These are phyloP conservation scores for Didymella pomorum DNA, from an alignment of 2,329 filamentous ascomycete genomes.

Conservation along the genomic window DNA sequence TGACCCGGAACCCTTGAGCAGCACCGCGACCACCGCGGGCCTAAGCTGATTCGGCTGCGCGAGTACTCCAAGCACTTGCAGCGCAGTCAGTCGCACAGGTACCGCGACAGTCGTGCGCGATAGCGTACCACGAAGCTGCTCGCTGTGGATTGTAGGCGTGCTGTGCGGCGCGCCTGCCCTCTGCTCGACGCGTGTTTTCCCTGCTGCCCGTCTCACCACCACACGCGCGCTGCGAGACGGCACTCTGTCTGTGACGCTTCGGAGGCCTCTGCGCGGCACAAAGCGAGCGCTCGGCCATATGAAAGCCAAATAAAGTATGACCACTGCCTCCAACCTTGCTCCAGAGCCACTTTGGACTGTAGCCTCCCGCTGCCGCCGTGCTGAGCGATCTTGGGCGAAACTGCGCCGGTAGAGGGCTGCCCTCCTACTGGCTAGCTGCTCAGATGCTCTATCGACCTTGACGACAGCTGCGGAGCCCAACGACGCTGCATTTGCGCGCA, in stretches of 20 bases:
- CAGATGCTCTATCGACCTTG: slow-evolving; percentile 22
- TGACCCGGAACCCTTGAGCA: slow-evolving; percentile 20
- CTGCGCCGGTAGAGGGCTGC: slow-evolving; percentile 20
- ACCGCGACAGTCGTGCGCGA: slow-evolving; percentile 23
- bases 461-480: slow-evolving; percentile 23
- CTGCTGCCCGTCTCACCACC: slow-evolving; percentile 9
- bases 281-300: slow-evolving; percentile 22
- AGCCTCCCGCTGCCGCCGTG: slow-evolving; percentile 33
- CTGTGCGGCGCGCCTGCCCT: slow-evolving; percentile 9
- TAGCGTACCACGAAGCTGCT: slow-evolving; percentile 12
- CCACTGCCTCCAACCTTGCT: slow-evolving; percentile 11
- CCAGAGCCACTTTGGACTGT: slow-evolving; percentile 24
- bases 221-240: slow-evolving; percentile 10
- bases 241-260: slow-evolving; percentile 15
- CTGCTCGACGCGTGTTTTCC: slow-evolving; percentile 10
- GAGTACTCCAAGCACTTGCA: slow-evolving; percentile 20
- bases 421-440: slow-evolving; percentile 29
- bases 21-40: slow-evolving; percentile 18
- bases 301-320: slow-evolving; percentile 26
- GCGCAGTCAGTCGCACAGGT: slow-evolving; percentile 32
- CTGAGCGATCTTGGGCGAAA: slow-evolving; percentile 27
- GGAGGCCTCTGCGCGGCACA: slow-evolving; percentile 5
- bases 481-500: slow-evolving; percentile 18
- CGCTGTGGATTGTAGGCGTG: not conserved
- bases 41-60: slow-evolving; percentile 34